phyloP scores from a whole-genome alignment of 2,329 filamentous ascomycete genomes.

The Stagonosporopsis tanaceti region DNA sequence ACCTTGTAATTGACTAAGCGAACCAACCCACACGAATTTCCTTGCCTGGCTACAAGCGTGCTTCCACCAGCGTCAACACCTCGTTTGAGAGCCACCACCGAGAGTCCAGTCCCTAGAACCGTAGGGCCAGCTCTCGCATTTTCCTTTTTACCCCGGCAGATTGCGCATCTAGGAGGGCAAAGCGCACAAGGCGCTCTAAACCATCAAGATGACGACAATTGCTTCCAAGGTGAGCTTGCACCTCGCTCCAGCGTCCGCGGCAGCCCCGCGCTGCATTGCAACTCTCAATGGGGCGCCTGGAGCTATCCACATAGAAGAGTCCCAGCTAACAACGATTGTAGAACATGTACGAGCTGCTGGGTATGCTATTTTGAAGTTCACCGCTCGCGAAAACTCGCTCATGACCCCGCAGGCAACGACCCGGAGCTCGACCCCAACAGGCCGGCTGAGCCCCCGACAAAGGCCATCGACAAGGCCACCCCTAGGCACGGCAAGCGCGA shows the following conservation, averaged over 20 bases:
- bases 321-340: slow-evolving; percentile 57
- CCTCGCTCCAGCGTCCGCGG: slow-evolving; percentile 19
- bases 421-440: slow-evolving; percentile 77
- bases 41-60: slow-evolving; percentile 22
- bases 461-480: slow-evolving; percentile 85
- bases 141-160: slow-evolving; percentile 43
- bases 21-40: slow-evolving; percentile 32
- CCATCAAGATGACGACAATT: slow-evolving; percentile 52
- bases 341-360: slow-evolving; percentile 99
- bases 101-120: slow-evolving; percentile 50
- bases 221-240: slow-evolving; percentile 53
- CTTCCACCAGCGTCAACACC: slow-evolving; percentile 42
- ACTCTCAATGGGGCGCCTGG: slow-evolving; percentile 21
- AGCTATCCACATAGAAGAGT: background rate
- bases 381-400: slow-evolving; percentile 27
- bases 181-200: slow-evolving; percentile 57
- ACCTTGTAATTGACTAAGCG: slow-evolving; percentile 37
- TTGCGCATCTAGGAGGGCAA: slow-evolving; percentile 53
- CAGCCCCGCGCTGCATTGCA: slow-evolving; percentile 18
- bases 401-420: slow-evolving; percentile 67
- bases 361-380: slow-evolving; percentile 63
- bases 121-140: slow-evolving; percentile 51
- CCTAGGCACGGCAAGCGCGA: slow-evolving; percentile 86
- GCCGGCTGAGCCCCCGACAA: slow-evolving; percentile 78
- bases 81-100: slow-evolving; percentile 39